Percentiles rank a stretch among this genome's conserved stretches.
Conservation (phyloP, 2,329 filamentous ascomycete genomes). For the Colletotrichum tofieldiae region DNA sequence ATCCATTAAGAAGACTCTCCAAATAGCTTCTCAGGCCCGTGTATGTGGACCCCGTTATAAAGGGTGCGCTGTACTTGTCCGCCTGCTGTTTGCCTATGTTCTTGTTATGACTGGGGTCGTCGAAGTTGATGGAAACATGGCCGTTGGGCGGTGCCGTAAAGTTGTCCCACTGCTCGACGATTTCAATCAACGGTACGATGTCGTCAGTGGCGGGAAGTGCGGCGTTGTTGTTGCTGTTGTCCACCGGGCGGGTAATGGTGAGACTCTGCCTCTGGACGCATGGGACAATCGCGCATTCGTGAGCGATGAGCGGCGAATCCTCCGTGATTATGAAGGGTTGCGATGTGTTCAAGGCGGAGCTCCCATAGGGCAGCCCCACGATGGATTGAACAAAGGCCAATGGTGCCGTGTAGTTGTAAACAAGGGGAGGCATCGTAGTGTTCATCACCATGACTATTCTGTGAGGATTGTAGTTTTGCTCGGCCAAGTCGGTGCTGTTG, state of each 20-base stretch:
- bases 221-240: background rate
- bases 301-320: background rate
- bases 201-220: background rate
- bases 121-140: background rate
- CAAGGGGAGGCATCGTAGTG: slow-evolving; percentile 10
- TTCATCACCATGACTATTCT: slow-evolving; percentile 28
- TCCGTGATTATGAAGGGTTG: background rate
- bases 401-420: slow-evolving; percentile 23
- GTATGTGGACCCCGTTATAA: background rate
- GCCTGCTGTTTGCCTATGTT: background rate
- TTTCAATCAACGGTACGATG: background rate
- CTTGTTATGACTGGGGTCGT: background rate
- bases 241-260: background rate
- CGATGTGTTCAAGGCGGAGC: background rate
- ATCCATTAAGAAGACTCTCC: background rate
- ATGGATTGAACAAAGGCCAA: slow-evolving; percentile 33
- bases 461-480: background rate
- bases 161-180: background rate
- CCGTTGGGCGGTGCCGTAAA: background rate
- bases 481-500: background rate
- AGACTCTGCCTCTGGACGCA: background rate
- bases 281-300: background rate
- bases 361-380: background rate
- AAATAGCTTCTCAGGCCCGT: background rate
- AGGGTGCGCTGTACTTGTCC: background rate